Conservation (phyloP, 1,284 basidiomycete genomes). For the Ceratobasidium sp. region DNA sequence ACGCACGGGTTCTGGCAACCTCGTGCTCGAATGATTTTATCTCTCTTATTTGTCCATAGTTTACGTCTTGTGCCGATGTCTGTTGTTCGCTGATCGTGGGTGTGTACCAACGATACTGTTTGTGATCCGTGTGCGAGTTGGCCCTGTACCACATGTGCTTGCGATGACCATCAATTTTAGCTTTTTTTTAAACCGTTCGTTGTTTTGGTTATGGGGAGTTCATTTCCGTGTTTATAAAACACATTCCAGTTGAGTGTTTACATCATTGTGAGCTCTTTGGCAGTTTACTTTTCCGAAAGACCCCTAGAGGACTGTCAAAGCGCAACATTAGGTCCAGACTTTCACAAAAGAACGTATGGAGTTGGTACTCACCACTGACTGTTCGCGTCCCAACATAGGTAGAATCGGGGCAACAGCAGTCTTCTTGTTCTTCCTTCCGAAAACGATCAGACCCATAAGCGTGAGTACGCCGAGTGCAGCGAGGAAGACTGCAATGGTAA, state of each 20-base stretch:
- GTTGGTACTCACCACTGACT: conserved; percentile 30
- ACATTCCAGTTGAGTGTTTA: neutral
- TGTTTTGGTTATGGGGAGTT: neutral
- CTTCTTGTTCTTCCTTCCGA: conserved; percentile 30
- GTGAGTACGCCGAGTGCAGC: conserved; percentile 22
- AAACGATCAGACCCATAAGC: conserved; percentile 18
- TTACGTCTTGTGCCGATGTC: neutral
- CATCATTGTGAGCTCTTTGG: neutral
- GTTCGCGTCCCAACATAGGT: conserved; percentile 29
- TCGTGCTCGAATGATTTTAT: conserved; percentile 6
- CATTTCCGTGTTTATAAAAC: neutral
- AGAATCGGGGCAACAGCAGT: conserved; percentile 6
- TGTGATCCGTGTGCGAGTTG: conserved; percentile 3
- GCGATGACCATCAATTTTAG: conserved; percentile 13
- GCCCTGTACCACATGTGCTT: conserved; percentile 20
- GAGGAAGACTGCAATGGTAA: conserved; percentile 37
- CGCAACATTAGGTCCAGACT: neutral
- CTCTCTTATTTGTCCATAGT: conserved; percentile 25
- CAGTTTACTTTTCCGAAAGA: neutral
- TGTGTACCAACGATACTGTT: neutral
- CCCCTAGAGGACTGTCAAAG: neutral
- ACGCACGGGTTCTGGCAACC: conserved; percentile 2
- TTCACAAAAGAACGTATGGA: too few species aligned
- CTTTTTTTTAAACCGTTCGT: neutral
- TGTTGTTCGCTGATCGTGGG: neutral